A percentile compares a stretch with the other conserved stretches of the same genome.
These are phyloP conservation scores for Actinomortierella wolfii DNA, from an alignment of 371 early-diverging fungal species.

Conservation along the genomic window DNA sequence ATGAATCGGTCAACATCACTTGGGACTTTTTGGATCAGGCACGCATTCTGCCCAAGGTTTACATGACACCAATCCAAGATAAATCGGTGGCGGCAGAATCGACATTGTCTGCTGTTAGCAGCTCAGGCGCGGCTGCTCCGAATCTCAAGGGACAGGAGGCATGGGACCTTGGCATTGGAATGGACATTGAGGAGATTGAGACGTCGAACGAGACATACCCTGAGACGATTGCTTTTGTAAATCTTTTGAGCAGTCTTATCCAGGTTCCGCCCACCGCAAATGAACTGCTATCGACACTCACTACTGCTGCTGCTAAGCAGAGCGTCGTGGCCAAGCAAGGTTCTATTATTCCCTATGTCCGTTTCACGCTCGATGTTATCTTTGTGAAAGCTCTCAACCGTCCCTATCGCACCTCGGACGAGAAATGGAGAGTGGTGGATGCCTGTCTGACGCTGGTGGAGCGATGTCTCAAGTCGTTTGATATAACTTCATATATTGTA, in stretches of 20 bases:
- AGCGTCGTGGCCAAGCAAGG: conserved; percentile 47
- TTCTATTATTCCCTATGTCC: conserved; percentile 75
- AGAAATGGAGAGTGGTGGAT: conserved; percentile 81
- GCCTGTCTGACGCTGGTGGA: conserved; percentile 79
- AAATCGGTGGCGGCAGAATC: conserved; percentile 26
- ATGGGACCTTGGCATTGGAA: conserved; percentile 61
- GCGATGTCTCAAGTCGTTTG: conserved; percentile 77
- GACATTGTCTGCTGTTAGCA: conserved; percentile 11
- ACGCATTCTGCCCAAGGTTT: conserved; percentile 64
- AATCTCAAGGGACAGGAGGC: conserved; percentile 13
- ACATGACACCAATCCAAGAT: conserved; percentile 37
- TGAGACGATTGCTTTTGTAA: conserved; percentile 82
- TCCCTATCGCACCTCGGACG: conserved; percentile 66
- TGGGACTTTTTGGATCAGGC: conserved; percentile 76
- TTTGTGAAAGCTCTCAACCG: conserved; percentile 73
- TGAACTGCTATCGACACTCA: conserved; percentile 52
- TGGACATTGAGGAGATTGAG: conserved; percentile 82
- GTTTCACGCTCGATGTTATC: conserved; percentile 80
- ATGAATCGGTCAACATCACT: conserved; percentile 61
- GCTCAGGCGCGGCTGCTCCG: conserved; percentile 19
- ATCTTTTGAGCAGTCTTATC: conserved; percentile 74
- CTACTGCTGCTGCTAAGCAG: too few species aligned
- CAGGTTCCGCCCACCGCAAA: conserved; percentile 58
- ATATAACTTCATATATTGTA: conserved; percentile 54
- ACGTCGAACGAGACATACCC: conserved; percentile 73